Evolutionary conservation across 75 land plant genomes (phyloP).

Genomic region (Selaginella moellendorffii): DNA sequence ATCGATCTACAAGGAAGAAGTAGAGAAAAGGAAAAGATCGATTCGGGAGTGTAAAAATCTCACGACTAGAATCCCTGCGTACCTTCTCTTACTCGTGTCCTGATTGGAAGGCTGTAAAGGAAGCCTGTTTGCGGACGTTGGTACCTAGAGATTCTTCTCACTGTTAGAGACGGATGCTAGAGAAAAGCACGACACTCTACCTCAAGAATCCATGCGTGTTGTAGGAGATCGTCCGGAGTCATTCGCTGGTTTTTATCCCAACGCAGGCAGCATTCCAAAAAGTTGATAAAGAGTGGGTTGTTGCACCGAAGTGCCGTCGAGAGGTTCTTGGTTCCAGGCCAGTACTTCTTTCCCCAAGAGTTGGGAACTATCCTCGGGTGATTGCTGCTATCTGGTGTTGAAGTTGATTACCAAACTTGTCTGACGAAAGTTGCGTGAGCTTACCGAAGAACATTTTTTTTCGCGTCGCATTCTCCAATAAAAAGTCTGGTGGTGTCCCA

Average conservation of each 20-base stretch:
- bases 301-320: conserved; percentile 18
- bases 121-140: conserved; percentile 10
- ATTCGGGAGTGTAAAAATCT: neutral
- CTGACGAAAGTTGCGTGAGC: neutral
- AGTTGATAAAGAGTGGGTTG: conserved; percentile 22
- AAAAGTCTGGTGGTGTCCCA: conserved; percentile 16
- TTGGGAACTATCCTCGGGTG: conserved; percentile 29
- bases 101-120: conserved; percentile 18
- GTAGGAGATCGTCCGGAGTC: conserved; percentile 22
- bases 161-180: neutral
- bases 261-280: conserved; percentile 31
- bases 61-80: neutral
- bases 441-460: conserved; percentile 34
- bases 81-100: conserved; percentile 21
- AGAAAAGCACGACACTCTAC: neutral
- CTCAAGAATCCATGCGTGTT: conserved; percentile 30
- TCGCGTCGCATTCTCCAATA: conserved; percentile 24
- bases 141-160: neutral
- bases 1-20: conserved; percentile 11
- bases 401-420: neutral
- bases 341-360: conserved; percentile 32
- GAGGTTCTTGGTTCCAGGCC: conserved; percentile 25
- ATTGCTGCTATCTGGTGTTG: conserved; percentile 21
- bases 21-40: neutral
- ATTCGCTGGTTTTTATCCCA: conserved; percentile 24